These are phyloP conservation scores for Aurantiochytrium sp. DNA, from an alignment of 108 stramenopile species.

Conservation along the genomic window DNA sequence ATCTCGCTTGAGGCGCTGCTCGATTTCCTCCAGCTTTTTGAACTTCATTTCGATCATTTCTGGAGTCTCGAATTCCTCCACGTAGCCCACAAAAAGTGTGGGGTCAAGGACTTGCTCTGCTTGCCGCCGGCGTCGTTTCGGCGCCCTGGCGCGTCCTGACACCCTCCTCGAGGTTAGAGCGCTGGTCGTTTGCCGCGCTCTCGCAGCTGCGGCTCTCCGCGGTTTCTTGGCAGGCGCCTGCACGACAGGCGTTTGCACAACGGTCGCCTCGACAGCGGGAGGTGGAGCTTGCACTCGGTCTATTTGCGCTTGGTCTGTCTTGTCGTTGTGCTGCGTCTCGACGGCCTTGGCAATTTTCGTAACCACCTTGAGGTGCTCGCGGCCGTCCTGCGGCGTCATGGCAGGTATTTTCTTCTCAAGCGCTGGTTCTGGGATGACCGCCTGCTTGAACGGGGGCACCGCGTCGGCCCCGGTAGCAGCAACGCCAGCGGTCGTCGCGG, in stretches of 20 bases:
- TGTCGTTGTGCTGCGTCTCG: no score
- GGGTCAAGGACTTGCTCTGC: neutral
- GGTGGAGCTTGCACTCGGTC: no score
- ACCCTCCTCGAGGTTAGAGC: neutral
- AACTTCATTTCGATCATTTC: constrained; percentile 5
- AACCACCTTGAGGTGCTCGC: no score
- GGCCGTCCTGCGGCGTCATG: no score
- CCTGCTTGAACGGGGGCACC: no score
- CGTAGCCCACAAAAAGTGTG: neutral
- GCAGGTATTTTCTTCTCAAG: no score
- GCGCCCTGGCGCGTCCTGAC: neutral
- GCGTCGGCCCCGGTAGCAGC: no score
- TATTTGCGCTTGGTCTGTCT: no score
- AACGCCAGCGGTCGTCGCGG: no score
- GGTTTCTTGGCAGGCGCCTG: neutral
- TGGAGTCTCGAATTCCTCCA: neutral
- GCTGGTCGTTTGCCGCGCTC: neutral
- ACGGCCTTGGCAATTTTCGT: no score
- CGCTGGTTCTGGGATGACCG: no score
- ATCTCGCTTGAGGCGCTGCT: neutral
- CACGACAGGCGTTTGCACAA: neutral
- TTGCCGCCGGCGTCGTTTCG: neutral
- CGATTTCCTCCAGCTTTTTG: neutral
- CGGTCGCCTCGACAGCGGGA: neutral
- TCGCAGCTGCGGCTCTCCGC: neutral